A percentile compares a stretch with the other conserved stretches of the same genome.
Conservation (phyloP, 306 rosid genomes). For the Heteromeles arbutifolia region DNA sequence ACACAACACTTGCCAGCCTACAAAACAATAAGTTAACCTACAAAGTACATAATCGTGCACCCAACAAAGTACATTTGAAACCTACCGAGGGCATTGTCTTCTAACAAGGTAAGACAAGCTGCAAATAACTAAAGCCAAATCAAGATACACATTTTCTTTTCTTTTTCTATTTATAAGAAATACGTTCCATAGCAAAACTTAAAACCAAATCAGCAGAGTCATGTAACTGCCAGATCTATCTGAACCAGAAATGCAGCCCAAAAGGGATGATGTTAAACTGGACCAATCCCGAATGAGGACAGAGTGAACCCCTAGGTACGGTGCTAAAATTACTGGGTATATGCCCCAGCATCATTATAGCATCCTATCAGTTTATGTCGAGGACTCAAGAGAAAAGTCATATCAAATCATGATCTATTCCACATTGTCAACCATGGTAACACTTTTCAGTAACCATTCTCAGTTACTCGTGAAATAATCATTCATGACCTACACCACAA, state of each 20-base stretch:
- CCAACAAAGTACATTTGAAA: not conserved
- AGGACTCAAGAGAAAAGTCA: not conserved
- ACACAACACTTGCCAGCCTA: not conserved
- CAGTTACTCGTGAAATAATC: not conserved
- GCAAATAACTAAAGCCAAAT: not conserved
- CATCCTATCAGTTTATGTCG: not conserved
- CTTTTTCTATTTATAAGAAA: not conserved
- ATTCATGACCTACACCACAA: not conserved
- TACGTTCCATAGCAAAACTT: not conserved
- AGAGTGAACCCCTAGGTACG: not conserved
- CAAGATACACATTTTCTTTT: not conserved
- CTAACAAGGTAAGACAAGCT: not conserved
- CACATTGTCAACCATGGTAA: not conserved
- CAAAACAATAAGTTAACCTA: not conserved
- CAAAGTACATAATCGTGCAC: not conserved
- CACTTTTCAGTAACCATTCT: not conserved
- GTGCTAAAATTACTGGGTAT: not conserved
- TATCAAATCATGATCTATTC: not conserved
- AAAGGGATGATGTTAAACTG: not conserved
- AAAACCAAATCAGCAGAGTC: not conserved
- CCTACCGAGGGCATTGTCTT: not conserved
- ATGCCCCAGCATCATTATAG: slow-evolving; percentile 1
- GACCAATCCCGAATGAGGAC: not conserved
- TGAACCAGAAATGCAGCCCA: not conserved
- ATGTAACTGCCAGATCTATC: not conserved